Conservation (phyloP, 805 yeast genomes). For the Metschnikowia noctiluminum region DNA sequence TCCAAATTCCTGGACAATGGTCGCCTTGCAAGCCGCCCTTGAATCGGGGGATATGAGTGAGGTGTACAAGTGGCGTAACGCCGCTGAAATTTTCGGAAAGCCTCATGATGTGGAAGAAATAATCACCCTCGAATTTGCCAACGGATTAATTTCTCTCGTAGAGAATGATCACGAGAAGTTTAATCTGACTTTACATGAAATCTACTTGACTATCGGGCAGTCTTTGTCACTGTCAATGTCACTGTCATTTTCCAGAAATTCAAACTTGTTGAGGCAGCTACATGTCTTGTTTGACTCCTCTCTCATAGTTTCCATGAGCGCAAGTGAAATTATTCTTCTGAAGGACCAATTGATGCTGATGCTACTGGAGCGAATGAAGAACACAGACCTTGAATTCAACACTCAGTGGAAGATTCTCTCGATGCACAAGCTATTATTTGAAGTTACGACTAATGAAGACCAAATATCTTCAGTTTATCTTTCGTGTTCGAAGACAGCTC, state of each 20-base stretch:
- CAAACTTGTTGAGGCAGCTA: conserved; percentile 33
- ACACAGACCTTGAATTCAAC: conserved; percentile 46
- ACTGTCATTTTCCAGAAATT: conserved; percentile 37
- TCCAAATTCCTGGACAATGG: conserved; percentile 56
- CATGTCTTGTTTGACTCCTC: conserved; percentile 36
- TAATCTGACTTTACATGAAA: conserved; percentile 41
- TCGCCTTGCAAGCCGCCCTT: conserved; percentile 76
- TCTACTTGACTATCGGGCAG: conserved; percentile 58
- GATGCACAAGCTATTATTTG: conserved; percentile 50
- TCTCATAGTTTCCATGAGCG: conserved; percentile 20
- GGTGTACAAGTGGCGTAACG: conserved; percentile 56
- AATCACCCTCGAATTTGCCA: conserved; percentile 64
- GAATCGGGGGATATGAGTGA: conserved; percentile 52
- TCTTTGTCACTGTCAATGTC: conserved; percentile 44
- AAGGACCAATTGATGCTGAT: conserved; percentile 19
- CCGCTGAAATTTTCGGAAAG: conserved; percentile 43
- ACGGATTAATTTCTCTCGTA: conserved; percentile 49
- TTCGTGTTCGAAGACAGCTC: conserved; percentile 57
- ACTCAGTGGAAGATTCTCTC: conserved; percentile 59
- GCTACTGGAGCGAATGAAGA: conserved; percentile 28
- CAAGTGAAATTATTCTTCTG: conserved; percentile 10
- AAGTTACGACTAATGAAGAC: conserved; percentile 26
- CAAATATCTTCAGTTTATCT: conserved; percentile 51
- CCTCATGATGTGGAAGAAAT: conserved; percentile 50
- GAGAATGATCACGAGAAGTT: conserved; percentile 32